These are phyloP conservation scores for Flaveria sonorensis DNA, from an alignment of 129 eudicot species.

Conservation along the genomic window DNA sequence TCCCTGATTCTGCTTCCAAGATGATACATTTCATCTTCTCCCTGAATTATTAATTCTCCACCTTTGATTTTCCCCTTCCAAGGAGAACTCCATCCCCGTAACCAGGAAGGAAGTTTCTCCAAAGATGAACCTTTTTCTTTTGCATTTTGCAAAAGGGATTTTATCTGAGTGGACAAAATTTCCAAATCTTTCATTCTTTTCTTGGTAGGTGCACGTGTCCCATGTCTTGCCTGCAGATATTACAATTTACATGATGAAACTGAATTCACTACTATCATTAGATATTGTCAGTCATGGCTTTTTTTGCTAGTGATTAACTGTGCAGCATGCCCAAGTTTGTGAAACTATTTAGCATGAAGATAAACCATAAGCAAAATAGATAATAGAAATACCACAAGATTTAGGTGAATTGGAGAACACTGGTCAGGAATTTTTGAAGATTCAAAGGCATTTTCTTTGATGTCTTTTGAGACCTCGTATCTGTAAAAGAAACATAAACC, in stretches of 20 bases:
- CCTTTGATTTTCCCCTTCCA: slow-evolving; percentile 89
- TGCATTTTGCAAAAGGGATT: slow-evolving; percentile 55
- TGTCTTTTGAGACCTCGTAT: slow-evolving; percentile 57
- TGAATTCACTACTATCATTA: not conserved
- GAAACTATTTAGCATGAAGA: not conserved
- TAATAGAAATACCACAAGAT: slow-evolving; percentile 75
- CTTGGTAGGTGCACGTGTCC: slow-evolving; percentile 98
- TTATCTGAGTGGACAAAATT: slow-evolving; percentile 47
- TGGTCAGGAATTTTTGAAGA: slow-evolving; percentile 67
- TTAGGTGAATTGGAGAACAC: slow-evolving; percentile 85
- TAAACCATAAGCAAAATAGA: slow-evolving; percentile 21
- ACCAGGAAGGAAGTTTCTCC: slow-evolving; percentile 75
- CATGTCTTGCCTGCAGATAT: slow-evolving; percentile 83
- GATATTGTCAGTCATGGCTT: not conserved
- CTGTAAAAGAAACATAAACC: slow-evolving; percentile 43
- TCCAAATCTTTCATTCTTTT: slow-evolving; percentile 72
- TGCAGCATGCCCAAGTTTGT: not conserved
- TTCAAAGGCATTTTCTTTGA: slow-evolving; percentile 47
- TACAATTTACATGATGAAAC: slow-evolving; percentile 2
- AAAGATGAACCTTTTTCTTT: slow-evolving; percentile 51
- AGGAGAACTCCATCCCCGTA: slow-evolving; percentile 82
- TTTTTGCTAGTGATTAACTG: not conserved
- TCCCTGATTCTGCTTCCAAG: slow-evolving; percentile 76
- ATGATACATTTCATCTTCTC: slow-evolving; percentile 82
- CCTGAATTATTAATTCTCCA: slow-evolving; percentile 76